A percentile compares a stretch with the other conserved stretches of the same genome.
Conservation (phyloP, 2,329 filamentous ascomycete species). For the Tolypocladium ovalisporum region DNA sequence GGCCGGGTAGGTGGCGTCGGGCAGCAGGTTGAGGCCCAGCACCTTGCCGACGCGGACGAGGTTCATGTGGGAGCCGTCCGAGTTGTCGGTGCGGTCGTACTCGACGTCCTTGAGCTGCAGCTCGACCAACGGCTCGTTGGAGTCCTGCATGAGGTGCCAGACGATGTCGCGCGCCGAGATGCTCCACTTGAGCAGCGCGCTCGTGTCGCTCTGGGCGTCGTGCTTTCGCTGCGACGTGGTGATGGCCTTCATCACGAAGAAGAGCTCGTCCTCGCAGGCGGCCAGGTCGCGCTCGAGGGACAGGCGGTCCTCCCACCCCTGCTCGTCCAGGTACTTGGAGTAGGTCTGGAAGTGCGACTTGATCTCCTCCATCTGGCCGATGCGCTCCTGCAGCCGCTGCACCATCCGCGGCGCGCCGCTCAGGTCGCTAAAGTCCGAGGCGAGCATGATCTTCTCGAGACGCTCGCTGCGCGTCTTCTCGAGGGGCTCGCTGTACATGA, state of each 20-base stretch:
- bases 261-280: slow-evolving; percentile 88
- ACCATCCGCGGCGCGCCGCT: slow-evolving; percentile 91
- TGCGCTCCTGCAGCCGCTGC: slow-evolving; percentile 78
- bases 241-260: slow-evolving; percentile 99
- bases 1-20: slow-evolving; percentile 85
- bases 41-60: slow-evolving; percentile 80
- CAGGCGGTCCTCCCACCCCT: slow-evolving; percentile 85
- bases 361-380: slow-evolving; percentile 89
- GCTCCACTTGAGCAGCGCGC: slow-evolving; percentile 78
- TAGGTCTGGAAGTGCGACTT: slow-evolving; percentile 94
- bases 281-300: slow-evolving; percentile 82
- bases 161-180: slow-evolving; percentile 93
- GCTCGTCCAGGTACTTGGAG: slow-evolving; percentile 72
- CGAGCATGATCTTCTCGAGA: slow-evolving; percentile 96
- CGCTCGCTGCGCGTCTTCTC: slow-evolving; percentile 96
- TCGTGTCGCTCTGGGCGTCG: slow-evolving; percentile 60
- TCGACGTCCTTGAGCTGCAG: slow-evolving; percentile 84
- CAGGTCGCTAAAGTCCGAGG: slow-evolving; percentile 95
- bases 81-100: slow-evolving; percentile 93
- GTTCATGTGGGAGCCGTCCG: slow-evolving; percentile 93
- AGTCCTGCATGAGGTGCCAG: slow-evolving; percentile 88
- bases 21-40: slow-evolving; percentile 78
- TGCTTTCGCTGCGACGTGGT: slow-evolving; percentile 87
- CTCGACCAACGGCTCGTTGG: slow-evolving; percentile 79
- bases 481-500: slow-evolving; percentile 91